phyloP scores from a whole-genome alignment of 768 basidiomycete genomes.

The Phanerodontia chrysosporium region DNA sequence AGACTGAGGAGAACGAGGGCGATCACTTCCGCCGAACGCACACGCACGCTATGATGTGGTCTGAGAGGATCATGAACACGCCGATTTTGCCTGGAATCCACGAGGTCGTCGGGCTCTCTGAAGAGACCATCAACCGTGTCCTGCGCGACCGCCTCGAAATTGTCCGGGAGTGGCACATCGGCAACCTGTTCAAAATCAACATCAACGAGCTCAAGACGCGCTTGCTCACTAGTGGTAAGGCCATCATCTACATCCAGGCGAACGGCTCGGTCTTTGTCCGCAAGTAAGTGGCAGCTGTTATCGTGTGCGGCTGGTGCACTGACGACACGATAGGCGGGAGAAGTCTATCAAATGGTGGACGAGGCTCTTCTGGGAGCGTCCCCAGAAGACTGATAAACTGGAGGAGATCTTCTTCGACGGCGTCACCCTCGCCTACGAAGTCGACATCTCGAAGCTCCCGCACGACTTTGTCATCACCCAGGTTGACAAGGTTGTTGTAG shows the following conservation, averaged over 20 bases:
- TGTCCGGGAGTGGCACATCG: background rate
- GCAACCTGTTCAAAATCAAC: conserved; percentile 11
- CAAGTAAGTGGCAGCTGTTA: conserved; percentile 2
- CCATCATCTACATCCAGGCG: conserved; percentile 15
- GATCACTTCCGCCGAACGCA: background rate
- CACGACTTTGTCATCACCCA: background rate
- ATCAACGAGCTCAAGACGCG: conserved; percentile 14
- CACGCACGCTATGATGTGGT: background rate
- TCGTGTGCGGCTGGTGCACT: background rate
- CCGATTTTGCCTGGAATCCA: background rate
- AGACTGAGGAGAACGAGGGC: background rate
- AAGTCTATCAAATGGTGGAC: conserved; percentile 2
- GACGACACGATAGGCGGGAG: background rate
- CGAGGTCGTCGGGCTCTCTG: background rate
- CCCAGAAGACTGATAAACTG: background rate
- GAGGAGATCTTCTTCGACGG: conserved; percentile 2
- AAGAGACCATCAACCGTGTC: background rate
- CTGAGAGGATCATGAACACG: background rate
- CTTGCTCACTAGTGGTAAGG: conserved; percentile 13
- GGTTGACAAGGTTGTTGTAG: background rate
- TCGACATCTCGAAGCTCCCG: conserved; percentile 19
- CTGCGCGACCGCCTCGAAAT: background rate
- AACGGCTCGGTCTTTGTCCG: conserved; percentile 9
- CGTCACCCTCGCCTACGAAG: conserved; percentile 27
- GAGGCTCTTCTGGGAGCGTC: background rate